phyloP scores from a whole-genome alignment of 345 rosid species.

The Murraya paniculata region DNA sequence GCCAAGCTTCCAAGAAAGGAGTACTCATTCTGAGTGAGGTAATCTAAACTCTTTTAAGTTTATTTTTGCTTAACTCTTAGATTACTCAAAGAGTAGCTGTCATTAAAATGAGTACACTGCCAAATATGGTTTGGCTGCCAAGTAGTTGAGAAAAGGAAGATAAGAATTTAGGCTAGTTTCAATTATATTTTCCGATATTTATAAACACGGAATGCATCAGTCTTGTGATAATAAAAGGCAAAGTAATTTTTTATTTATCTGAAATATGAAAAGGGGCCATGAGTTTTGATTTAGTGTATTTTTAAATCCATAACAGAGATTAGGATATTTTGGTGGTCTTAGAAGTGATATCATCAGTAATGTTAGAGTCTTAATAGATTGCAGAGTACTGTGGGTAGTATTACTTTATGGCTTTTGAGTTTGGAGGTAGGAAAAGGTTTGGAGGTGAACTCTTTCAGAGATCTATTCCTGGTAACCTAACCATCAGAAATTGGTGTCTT shows the following conservation, averaged over 20 bases:
- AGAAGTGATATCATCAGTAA: neutral
- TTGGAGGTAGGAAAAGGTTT: neutral
- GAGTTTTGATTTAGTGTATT: neutral
- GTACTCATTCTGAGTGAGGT: constrained; percentile 65
- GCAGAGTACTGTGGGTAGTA: neutral
- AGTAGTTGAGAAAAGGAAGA: neutral
- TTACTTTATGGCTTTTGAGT: neutral
- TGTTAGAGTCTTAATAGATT: neutral
- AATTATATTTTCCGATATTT: neutral
- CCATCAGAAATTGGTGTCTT: neutral
- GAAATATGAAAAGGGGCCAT: neutral
- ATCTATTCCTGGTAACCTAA: neutral
- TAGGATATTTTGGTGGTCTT: neutral
- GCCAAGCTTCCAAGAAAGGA: constrained; percentile 65
- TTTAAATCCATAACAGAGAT: neutral
- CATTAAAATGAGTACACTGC: neutral
- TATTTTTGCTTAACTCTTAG: neutral
- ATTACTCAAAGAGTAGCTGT: neutral
- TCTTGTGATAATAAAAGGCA: neutral
- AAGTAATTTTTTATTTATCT: neutral
- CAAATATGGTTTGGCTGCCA: neutral
- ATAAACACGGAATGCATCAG: neutral
- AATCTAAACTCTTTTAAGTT: constrained; percentile 5
- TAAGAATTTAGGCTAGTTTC: neutral
- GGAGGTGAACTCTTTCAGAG: neutral